Percentiles rank a stretch among this genome's conserved stretches.
Evolutionary conservation across 2,329 filamentous ascomycete species (phyloP).

Genomic region (Apiospora rasikravindrae): DNA sequence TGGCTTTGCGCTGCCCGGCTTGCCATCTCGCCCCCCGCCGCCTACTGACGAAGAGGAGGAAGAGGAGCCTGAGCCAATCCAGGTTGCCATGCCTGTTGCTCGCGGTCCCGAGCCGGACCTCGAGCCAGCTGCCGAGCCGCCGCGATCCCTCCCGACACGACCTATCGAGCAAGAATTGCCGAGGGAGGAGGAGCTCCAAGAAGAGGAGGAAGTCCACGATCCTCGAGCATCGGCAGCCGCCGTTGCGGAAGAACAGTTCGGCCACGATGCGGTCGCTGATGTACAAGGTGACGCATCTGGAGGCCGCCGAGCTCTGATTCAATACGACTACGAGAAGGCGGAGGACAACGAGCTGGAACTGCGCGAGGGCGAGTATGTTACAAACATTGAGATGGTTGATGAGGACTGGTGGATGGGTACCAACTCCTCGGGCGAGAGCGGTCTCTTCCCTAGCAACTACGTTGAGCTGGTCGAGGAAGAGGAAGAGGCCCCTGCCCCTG

Average conservation of each 20-base stretch:
- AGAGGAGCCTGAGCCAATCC: slow-evolving; percentile 65
- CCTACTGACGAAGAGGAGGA: slow-evolving; percentile 63
- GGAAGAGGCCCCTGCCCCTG: slow-evolving; percentile 41
- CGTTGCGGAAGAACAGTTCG: slow-evolving; percentile 54
- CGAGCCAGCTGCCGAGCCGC: slow-evolving; percentile 56
- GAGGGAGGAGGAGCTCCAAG: slow-evolving; percentile 66
- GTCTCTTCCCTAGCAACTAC: slow-evolving; percentile 96
- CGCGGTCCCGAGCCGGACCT: slow-evolving; percentile 62
- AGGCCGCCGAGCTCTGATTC: slow-evolving; percentile 76
- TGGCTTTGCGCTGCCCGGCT: slow-evolving; percentile 78
- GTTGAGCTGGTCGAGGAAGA: slow-evolving; percentile 81
- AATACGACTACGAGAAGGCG: slow-evolving; percentile 97
- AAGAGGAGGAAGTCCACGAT: slow-evolving; percentile 67
- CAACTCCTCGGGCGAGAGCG: slow-evolving; percentile 81
- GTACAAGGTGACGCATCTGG: slow-evolving; percentile 40
- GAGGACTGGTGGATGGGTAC: slow-evolving; percentile 99
- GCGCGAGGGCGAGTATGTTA: slow-evolving; percentile 84
- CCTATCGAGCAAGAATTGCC: slow-evolving; percentile 68
- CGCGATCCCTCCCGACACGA: slow-evolving; percentile 66
- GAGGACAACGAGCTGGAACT: slow-evolving; percentile 97
- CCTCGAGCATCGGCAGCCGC: slow-evolving; percentile 64
- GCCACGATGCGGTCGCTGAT: slow-evolving; percentile 43
- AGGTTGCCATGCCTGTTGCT: slow-evolving; percentile 83
- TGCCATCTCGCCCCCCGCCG: slow-evolving; percentile 66
- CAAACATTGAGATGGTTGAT: slow-evolving; percentile 95